These are phyloP conservation scores for Pachyrhizus erosus DNA, from an alignment of 306 rosid genomes.

Conservation along the genomic window DNA sequence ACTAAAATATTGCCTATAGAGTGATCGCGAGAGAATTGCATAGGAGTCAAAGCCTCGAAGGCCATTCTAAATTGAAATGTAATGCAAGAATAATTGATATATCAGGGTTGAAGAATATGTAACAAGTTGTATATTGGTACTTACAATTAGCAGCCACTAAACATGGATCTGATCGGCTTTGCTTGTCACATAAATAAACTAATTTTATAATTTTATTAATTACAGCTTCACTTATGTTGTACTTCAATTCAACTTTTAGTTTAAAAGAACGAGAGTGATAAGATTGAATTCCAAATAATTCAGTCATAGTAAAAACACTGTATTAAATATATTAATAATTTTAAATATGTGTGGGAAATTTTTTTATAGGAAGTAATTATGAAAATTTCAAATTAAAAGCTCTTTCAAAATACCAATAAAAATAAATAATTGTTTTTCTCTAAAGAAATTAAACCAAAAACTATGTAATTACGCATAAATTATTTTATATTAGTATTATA, in stretches of 20 bases:
- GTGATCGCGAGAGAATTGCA: slow-evolving; percentile 32
- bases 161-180: slow-evolving; percentile 28
- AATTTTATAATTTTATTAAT: neutral
- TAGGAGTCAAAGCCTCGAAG: neutral
- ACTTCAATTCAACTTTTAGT: neutral
- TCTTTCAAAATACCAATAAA: no score
- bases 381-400: no score
- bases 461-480: no score
- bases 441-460: no score
- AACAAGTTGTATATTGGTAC: neutral
- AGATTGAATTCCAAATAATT: neutral
- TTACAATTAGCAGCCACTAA: slow-evolving; percentile 17
- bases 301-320: neutral
- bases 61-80: slow-evolving; percentile 28
- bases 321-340: no score
- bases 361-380: no score
- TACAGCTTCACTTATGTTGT: neutral
- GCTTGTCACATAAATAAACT: neutral
- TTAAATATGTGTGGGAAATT: no score
- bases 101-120: no score
- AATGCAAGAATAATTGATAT: slow-evolving; percentile 27
- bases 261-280: neutral
- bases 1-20: neutral
- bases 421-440: no score
- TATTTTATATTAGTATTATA: no score